These are phyloP conservation scores for Lipomyces spencermartinsiae DNA, from an alignment of 805 yeast species.

Conservation along the genomic window DNA sequence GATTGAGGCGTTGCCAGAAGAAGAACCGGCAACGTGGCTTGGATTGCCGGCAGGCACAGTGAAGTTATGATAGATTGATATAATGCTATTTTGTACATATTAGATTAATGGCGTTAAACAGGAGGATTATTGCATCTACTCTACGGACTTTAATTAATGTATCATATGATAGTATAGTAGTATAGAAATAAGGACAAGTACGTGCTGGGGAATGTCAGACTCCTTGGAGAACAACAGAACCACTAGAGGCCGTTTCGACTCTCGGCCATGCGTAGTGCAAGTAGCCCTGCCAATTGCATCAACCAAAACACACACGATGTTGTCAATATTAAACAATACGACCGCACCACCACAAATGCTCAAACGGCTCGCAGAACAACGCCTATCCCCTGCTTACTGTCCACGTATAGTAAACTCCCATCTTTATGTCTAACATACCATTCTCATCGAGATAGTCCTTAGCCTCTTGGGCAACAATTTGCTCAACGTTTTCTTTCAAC, in stretches of 20 bases:
- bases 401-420: slow-evolving; percentile 38
- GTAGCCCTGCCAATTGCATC: too few relatives aligned
- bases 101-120: not conserved
- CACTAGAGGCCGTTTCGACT: not conserved
- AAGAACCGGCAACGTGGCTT: slow-evolving; percentile 60
- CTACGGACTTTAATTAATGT: not conserved
- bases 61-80: slow-evolving; percentile 30
- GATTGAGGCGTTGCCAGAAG: slow-evolving; percentile 61
- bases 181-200: not conserved
- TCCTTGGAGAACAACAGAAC: too few relatives aligned
- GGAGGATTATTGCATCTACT: not conserved
- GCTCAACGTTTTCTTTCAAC: slow-evolving; percentile 47
- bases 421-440: slow-evolving; percentile 26
- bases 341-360: not conserved
- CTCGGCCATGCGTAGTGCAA: too few relatives aligned
- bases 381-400: slow-evolving; percentile 8
- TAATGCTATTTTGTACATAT: not conserved
- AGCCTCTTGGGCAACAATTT: slow-evolving; percentile 39
- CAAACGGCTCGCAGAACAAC: not conserved
- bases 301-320: not conserved
- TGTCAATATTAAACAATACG: not conserved
- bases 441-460: slow-evolving; percentile 19
- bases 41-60: slow-evolving; percentile 57
- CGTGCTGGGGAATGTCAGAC: too few relatives aligned
- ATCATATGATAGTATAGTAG: not conserved